Evolutionary conservation across 2,329 filamentous ascomycete species (phyloP).

Genomic region (Arachnomyces sp.): DNA sequence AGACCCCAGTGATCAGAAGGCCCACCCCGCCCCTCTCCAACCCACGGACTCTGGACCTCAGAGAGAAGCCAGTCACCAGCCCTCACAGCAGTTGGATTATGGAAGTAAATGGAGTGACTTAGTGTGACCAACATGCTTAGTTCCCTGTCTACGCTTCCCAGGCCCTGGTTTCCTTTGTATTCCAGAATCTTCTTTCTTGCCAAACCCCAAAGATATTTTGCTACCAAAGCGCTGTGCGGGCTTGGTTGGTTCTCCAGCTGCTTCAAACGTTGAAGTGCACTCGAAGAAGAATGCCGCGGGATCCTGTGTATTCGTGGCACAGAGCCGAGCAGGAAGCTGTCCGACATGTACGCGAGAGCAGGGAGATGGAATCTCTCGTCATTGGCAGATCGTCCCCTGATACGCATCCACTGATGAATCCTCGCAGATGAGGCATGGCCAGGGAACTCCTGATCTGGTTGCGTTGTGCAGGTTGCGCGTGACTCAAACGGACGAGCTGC

Average conservation of each 20-base stretch:
- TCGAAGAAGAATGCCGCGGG: conserved; percentile 60
- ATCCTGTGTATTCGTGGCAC: conserved; percentile 72
- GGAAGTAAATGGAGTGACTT: conserved; percentile 46
- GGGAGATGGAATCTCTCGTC: conserved; percentile 74
- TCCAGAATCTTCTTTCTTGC: too few relatives aligned
- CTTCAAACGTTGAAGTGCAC: conserved; percentile 36
- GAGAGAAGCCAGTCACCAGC: conserved; percentile 46
- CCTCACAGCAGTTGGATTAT: conserved; percentile 40
- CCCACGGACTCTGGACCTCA: conserved; percentile 45
- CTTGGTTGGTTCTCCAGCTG: conserved; percentile 33
- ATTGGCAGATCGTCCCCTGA: too few relatives aligned
- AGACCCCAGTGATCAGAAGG: too few relatives aligned
- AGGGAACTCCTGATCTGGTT: too few relatives aligned
- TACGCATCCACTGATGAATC: too few relatives aligned
- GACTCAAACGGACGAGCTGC: too few relatives aligned
- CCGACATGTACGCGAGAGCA: conserved; percentile 87
- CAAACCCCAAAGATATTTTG: too few relatives aligned
- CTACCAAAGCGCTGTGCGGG: too few relatives aligned
- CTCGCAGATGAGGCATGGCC: too few relatives aligned
- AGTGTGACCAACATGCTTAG: conserved; percentile 46
- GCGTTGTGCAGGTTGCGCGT: too few relatives aligned
- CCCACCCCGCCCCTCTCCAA: conserved; percentile 44
- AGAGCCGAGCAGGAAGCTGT: conserved; percentile 89
- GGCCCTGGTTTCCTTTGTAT: too few relatives aligned
- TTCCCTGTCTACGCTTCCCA: too few relatives aligned